These are phyloP conservation scores for Aspergillus chevalieri DNA, from an alignment of 2,329 filamentous ascomycete genomes.

Conservation along the genomic window DNA sequence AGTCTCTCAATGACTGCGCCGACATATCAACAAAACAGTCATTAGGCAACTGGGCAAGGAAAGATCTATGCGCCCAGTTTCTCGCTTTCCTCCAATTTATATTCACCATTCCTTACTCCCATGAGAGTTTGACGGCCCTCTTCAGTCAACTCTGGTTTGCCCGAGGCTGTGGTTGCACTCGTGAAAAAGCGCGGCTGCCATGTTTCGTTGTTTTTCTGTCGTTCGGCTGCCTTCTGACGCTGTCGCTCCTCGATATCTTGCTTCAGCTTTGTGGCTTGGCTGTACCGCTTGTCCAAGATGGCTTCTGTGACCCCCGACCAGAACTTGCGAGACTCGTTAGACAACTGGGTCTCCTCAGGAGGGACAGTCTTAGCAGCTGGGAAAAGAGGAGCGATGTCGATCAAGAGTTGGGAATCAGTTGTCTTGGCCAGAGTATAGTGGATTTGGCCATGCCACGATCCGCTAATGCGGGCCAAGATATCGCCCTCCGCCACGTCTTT, in stretches of 20 bases:
- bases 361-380: constrained; percentile 76
- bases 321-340: constrained; percentile 82
- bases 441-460: constrained; percentile 73
- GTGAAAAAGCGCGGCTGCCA: constrained; percentile 90
- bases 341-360: constrained; percentile 68
- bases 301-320: constrained; percentile 85
- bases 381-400: constrained; percentile 78
- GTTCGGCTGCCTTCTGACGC: constrained; percentile 72
- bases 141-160: constrained; percentile 57
- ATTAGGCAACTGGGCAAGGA: neutral
- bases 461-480: constrained; percentile 72
- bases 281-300: constrained; percentile 76
- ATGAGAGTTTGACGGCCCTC: constrained; percentile 56
- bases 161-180: constrained; percentile 52
- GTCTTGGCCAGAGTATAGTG: constrained; percentile 51
- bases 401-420: constrained; percentile 61
- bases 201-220: constrained; percentile 61
- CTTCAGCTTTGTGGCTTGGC: constrained; percentile 78
- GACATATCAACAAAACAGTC: constrained; percentile 8
- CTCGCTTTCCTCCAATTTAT: constrained; percentile 39
- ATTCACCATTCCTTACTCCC: constrained; percentile 50
- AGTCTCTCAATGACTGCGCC: constrained; percentile 23
- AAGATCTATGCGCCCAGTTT: constrained; percentile 26
- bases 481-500: constrained; percentile 83
- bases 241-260: constrained; percentile 88